These are phyloP conservation scores for Millerozyma acaciae DNA, from an alignment of 805 yeast species.

Conservation along the genomic window DNA sequence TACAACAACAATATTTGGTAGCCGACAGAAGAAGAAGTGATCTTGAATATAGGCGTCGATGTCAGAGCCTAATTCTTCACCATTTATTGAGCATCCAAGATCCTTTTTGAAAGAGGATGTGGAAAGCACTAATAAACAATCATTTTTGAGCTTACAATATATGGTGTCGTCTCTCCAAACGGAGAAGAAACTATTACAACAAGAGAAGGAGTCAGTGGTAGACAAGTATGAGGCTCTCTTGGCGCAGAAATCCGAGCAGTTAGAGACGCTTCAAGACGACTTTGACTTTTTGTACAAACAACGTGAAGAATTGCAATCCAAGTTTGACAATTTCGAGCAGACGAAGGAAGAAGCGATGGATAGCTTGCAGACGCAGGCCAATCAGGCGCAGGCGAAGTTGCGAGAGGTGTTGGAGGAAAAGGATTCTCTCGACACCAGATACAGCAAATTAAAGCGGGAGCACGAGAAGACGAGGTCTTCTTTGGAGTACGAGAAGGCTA, in stretches of 20 bases:
- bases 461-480: slow-evolving; percentile 35
- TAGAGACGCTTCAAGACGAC: slow-evolving; percentile 29
- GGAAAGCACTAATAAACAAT: slow-evolving; percentile 14
- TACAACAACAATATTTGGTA: background rate
- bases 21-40: background rate
- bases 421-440: slow-evolving; percentile 11
- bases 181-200: slow-evolving; percentile 30
- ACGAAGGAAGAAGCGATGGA: slow-evolving; percentile 17
- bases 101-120: slow-evolving; percentile 10
- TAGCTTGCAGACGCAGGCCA: slow-evolving; percentile 16
- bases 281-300: slow-evolving; percentile 35
- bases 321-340: slow-evolving; percentile 27
- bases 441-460: slow-evolving; percentile 19
- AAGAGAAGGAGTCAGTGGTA: slow-evolving; percentile 21
- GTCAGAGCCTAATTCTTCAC: slow-evolving; percentile 18
- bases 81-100: slow-evolving; percentile 25
- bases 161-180: slow-evolving; percentile 29
- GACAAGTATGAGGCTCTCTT: slow-evolving; percentile 26
- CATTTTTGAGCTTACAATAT: slow-evolving; percentile 26
- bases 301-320: slow-evolving; percentile 28
- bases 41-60: slow-evolving; percentile 2
- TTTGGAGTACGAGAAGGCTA: slow-evolving; percentile 27
- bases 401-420: slow-evolving; percentile 13
- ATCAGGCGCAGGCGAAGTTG: slow-evolving; percentile 5
- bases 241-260: slow-evolving; percentile 28